Percentiles rank a stretch among this genome's conserved stretches.
phyloP scores from a whole-genome alignment of 2,329 filamentous ascomycete species.

The Tolypocladium pustulatum region DNA sequence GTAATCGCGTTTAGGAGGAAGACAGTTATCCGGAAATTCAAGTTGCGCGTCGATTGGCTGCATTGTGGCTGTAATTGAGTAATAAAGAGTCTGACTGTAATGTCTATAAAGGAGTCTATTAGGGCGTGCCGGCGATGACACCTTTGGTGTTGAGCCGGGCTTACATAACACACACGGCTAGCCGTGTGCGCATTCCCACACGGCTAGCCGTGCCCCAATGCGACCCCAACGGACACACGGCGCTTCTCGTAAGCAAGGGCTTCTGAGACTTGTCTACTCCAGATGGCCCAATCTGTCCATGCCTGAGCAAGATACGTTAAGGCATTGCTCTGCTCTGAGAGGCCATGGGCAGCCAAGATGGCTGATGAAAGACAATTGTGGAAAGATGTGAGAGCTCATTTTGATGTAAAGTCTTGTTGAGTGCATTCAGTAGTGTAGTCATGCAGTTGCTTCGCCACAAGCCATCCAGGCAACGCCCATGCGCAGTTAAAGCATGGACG shows the following conservation, averaged over 20 bases:
- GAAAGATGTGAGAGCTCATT: background rate
- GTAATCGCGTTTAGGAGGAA: too few relatives aligned
- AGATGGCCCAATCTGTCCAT: background rate
- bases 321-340: background rate
- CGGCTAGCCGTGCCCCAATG: too few relatives aligned
- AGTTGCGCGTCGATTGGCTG: too few relatives aligned
- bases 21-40: too few relatives aligned
- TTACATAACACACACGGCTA: too few relatives aligned
- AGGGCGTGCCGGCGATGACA: too few relatives aligned
- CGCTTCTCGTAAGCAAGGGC: background rate
- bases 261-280: background rate
- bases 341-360: background rate
- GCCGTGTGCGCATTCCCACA: too few relatives aligned
- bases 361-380: background rate
- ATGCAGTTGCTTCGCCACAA: background rate
- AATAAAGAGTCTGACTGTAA: too few relatives aligned
- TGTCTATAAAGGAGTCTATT: too few relatives aligned
- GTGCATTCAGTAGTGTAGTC: background rate
- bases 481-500: background rate
- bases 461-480: background rate
- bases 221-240: background rate
- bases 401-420: background rate
- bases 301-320: background rate
- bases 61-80: too few relatives aligned
- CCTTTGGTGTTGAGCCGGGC: too few relatives aligned